A percentile compares a stretch with the other conserved stretches of the same genome.
Conservation (phyloP, 495 filamentous ascomycete species). For the Xylaria castorea region DNA sequence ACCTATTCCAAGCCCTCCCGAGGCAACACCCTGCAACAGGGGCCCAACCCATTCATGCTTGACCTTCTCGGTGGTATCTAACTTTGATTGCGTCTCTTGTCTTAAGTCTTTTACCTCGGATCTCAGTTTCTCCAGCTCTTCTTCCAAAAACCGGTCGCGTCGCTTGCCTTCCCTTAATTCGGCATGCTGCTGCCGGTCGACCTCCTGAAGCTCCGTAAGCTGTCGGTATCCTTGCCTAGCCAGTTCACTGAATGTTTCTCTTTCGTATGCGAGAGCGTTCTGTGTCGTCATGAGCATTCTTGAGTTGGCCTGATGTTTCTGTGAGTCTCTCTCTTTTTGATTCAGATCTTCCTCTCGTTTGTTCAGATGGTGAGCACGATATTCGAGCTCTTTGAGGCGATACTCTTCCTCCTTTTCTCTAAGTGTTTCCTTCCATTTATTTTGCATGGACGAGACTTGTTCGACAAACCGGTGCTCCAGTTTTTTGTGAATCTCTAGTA, state of each 20-base stretch:
- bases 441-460: neutral
- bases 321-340: neutral
- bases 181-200: neutral
- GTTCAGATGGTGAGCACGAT: neutral
- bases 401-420: conserved; percentile 9
- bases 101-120: neutral
- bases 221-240: neutral
- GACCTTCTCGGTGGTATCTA: conserved; percentile 8
- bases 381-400: neutral
- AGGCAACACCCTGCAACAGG: neutral
- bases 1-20: conserved; percentile 6
- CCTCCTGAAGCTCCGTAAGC: neutral
- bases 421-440: neutral
- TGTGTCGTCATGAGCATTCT: neutral
- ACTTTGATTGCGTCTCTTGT: conserved; percentile 5
- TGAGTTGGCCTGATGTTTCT: neutral
- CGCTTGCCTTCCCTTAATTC: neutral
- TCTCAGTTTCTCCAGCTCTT: conserved; percentile 2
- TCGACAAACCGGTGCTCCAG: neutral
- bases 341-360: neutral
- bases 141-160: neutral
- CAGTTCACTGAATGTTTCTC: neutral
- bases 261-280: conserved; percentile 4
- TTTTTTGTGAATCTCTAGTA: conserved; percentile 9
- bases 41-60: conserved; percentile 12